phyloP scores from a whole-genome alignment of 495 filamentous ascomycete species.

The Penicillium manginii region DNA sequence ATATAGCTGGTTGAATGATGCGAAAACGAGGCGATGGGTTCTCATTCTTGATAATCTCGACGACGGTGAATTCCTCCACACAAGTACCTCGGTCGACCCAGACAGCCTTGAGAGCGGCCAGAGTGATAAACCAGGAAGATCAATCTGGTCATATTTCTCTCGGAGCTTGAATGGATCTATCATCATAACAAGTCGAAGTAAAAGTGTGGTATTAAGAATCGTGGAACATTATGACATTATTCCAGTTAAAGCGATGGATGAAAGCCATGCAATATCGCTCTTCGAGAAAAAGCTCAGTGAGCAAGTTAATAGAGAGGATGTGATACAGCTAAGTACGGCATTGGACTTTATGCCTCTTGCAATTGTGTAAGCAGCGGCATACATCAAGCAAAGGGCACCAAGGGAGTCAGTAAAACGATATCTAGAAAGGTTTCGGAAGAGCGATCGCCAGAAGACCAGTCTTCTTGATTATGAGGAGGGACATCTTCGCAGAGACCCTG shows the following conservation, averaged over 20 bases:
- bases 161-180: conserved; percentile 1
- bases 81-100: not conserved
- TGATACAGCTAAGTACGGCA: not conserved
- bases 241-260: not conserved
- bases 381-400: conserved; percentile 18
- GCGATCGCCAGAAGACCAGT: not conserved
- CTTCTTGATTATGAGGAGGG: conserved; percentile 7
- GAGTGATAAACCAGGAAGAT: too few relatives aligned
- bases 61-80: conserved; percentile 20
- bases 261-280: not conserved
- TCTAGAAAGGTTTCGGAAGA: conserved; percentile 35
- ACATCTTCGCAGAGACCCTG: conserved; percentile 23
- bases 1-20: conserved; percentile 34
- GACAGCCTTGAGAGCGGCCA: too few relatives aligned
- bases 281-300: not conserved
- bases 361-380: conserved; percentile 5
- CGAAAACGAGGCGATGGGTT: conserved; percentile 9
- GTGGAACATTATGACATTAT: conserved; percentile 1
- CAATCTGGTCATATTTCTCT: too few relatives aligned
- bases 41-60: conserved; percentile 13
- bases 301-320: not conserved
- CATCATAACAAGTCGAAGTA: conserved; percentile 29
- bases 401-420: conserved; percentile 37
- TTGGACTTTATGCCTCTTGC: conserved; percentile 13
- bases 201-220: conserved; percentile 3